Evolutionary conservation across 1,139 yeast species (phyloP).

Genomic region (Hansenula sp.): DNA sequence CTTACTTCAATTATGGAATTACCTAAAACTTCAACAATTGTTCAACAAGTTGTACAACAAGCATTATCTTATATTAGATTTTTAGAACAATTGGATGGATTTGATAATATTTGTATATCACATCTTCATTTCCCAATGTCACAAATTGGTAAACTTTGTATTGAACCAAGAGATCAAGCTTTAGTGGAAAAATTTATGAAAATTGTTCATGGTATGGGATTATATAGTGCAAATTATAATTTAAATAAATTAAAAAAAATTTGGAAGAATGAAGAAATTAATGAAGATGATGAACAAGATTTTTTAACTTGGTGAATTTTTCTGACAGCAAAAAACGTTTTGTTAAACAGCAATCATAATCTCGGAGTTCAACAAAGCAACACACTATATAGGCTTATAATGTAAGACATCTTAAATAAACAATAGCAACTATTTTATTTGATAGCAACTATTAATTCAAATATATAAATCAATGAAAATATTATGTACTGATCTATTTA

Average conservation of each 20-base stretch:
- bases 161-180: constrained; percentile 37
- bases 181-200: constrained; percentile 42
- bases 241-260: constrained; percentile 36
- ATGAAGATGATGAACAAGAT: constrained; percentile 26
- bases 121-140: constrained; percentile 61
- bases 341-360: no score
- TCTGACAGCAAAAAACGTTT: no score
- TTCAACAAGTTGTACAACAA: constrained; percentile 45
- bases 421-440: no score
- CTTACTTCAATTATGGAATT: constrained; percentile 41
- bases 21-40: constrained; percentile 43
- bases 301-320: constrained; percentile 19
- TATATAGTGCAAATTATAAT: constrained; percentile 49
- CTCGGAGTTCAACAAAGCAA: no score
- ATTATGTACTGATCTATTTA: no score
- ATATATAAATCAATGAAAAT: no score
- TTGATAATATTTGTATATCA: constrained; percentile 25
- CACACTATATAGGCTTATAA: no score
- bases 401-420: no score
- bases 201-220: constrained; percentile 38
- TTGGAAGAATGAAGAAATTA: constrained; percentile 32
- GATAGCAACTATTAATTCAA: no score
- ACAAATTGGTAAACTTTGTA: constrained; percentile 54
- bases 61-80: constrained; percentile 37
- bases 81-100: constrained; percentile 29